A percentile compares a stretch with the other conserved stretches of the same genome.
These are phyloP conservation scores for Sugiyamaella castrensis DNA, from an alignment of 1,139 yeast species.

Conservation along the genomic window DNA sequence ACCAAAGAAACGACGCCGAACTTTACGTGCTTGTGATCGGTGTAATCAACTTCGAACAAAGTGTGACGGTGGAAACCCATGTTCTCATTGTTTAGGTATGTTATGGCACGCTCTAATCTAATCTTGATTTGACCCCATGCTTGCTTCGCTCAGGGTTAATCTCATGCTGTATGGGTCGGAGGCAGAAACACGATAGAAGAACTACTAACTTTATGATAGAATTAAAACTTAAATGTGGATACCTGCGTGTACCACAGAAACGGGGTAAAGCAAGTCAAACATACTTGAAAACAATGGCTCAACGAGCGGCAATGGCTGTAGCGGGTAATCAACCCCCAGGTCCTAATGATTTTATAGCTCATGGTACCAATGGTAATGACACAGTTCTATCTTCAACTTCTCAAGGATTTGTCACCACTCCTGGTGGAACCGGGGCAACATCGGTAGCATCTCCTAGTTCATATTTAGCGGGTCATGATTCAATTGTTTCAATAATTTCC, in stretches of 20 bases:
- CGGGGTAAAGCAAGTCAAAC: constrained; percentile 41
- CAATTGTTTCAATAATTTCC: constrained; percentile 5
- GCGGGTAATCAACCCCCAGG: constrained; percentile 8
- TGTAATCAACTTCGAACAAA: constrained; percentile 43
- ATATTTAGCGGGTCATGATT: constrained; percentile 2
- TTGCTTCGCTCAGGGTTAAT: background rate
- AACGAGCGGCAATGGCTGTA: constrained; percentile 16
- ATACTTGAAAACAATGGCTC: constrained; percentile 26
- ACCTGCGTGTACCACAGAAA: constrained; percentile 40
- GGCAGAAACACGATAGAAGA: background rate
- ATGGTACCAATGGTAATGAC: background rate
- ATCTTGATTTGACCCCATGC: background rate
- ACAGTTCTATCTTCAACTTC: background rate
- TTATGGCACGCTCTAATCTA: background rate
- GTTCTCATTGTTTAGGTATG: constrained; percentile 38
- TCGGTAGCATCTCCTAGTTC: constrained; percentile 1
- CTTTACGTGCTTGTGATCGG: constrained; percentile 42
- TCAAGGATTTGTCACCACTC: constrained; percentile 5
- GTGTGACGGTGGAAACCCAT: constrained; percentile 43
- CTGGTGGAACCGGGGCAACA: constrained; percentile 2
- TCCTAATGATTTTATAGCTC: constrained; percentile 1
- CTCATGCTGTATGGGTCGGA: too few relatives aligned
- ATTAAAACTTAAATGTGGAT: constrained; percentile 37
- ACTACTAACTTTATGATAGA: constrained; percentile 15
- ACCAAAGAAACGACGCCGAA: constrained; percentile 20